These are phyloP conservation scores for Brettanomyces anomalus DNA, from an alignment of 805 yeast species.

Conservation along the genomic window DNA sequence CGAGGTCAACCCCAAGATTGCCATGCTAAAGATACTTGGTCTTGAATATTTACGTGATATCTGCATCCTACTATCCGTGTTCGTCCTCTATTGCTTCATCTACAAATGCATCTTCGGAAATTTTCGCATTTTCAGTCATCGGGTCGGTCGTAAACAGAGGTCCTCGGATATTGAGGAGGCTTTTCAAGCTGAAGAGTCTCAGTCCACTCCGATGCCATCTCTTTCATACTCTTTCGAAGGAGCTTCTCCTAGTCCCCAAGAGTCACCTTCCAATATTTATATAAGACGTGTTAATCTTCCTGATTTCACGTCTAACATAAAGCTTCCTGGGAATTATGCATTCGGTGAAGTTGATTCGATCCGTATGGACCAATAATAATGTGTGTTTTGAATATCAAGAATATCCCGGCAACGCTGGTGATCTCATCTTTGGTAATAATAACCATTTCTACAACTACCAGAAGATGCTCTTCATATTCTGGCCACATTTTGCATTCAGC, in stretches of 20 bases:
- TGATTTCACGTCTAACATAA: not conserved
- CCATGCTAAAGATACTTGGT: not conserved
- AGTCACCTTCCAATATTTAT: not conserved
- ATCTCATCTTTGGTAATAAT: too few species aligned
- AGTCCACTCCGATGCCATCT: conserved; percentile 1
- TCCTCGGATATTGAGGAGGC: not conserved
- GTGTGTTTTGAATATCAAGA: too few species aligned
- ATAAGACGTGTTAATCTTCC: conserved; percentile 1
- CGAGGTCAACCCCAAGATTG: not conserved
- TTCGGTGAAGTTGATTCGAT: too few species aligned
- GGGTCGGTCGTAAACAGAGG: not conserved
- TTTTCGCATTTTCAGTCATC: not conserved
- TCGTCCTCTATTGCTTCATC: too few species aligned
- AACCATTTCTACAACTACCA: too few species aligned
- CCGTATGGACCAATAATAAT: too few species aligned
- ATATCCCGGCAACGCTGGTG: too few species aligned
- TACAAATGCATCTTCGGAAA: not conserved
- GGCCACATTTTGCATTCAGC: too few species aligned
- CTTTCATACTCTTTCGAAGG: not conserved
- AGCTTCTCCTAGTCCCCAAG: not conserved
- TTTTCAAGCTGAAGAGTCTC: not conserved
- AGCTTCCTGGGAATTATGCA: not conserved
- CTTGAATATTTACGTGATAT: not conserved
- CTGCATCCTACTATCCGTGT: too few species aligned
- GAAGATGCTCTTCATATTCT: too few species aligned